Evolutionary conservation across 164 flowering plant species (phyloP).

Genomic region (Vitis rupestris): DNA sequence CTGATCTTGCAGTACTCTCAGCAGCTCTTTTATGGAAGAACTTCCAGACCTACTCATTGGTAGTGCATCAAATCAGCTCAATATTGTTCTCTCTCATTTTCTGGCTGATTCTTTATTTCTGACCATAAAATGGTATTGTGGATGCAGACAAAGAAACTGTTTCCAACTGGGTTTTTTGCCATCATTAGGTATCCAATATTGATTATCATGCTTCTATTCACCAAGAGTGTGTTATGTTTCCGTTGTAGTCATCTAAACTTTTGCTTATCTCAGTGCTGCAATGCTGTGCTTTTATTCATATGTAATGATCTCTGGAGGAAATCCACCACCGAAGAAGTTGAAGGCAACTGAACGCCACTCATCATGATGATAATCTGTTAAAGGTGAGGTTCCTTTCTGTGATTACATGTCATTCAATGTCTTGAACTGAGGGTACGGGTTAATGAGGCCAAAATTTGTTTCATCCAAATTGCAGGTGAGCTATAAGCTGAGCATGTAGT

Average conservation of each 20-base stretch:
- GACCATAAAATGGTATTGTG: conserved; percentile 8
- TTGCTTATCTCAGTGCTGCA: conserved; percentile 59
- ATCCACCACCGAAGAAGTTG: conserved; percentile 94
- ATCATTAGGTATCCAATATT: conserved; percentile 51
- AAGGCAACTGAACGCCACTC: conserved; percentile 33
- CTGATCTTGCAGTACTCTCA: conserved; percentile 57
- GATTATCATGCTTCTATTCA: not conserved
- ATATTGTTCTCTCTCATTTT: not conserved
- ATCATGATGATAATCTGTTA: conserved; percentile 19
- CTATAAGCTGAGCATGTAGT: not conserved
- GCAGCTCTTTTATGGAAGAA: conserved; percentile 63
- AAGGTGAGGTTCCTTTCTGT: not conserved
- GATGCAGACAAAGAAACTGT: conserved; percentile 72
- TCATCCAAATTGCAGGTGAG: not conserved
- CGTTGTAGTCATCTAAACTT: not conserved
- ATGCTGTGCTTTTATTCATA: conserved; percentile 87
- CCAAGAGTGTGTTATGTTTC: not conserved
- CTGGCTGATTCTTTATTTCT: not conserved
- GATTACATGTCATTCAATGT: not conserved
- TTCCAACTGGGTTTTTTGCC: conserved; percentile 66
- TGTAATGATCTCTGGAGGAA: conserved; percentile 88
- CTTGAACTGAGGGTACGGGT: conserved; percentile 1
- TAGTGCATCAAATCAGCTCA: conserved; percentile 11
- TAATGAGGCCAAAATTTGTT: conserved; percentile 4
- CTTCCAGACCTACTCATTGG: conserved; percentile 59